Base-by-base conservation (phyloP, 2,329 filamentous ascomycete species). In the Fusarium compactum region DNA sequence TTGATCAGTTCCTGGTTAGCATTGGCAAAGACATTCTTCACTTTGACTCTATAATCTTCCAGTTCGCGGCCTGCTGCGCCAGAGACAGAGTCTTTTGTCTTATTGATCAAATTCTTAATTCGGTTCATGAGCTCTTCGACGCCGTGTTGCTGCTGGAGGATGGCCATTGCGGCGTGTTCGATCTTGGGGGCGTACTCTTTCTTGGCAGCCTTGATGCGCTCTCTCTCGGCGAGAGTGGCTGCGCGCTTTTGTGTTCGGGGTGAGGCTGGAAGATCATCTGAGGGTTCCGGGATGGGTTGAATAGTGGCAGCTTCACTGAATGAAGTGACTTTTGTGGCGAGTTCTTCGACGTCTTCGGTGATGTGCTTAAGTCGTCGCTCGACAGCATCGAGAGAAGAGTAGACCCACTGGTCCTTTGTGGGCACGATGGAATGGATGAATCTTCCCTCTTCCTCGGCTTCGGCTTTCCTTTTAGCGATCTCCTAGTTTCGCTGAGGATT, bases 391-490 rank as follows among this genome's bases (percentile, higher is more conserved):
- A 69, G 40, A 14, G 51, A n/a, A 8, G 52, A 63, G 18, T 50
- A 27, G 10, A 61, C 46, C 63, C 68, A 69, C 44, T 50, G 38
- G 14, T 24, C 44, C 44, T 52, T 65, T n/a, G 62, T 62, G 20
- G 57, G 45, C 20, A 46, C 44, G 18, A 29, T 48, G 14, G 51
- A 47, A 14, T 40, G 65, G 6, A 40, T 14, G 11, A 52, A 52
- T n/a, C 20, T 18, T n/a, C 48, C 14, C 14, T 64, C 46, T 14
- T 54, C 52, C 7, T 40, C 44, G 11, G 38, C 29, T 48, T 45
- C 43, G 7, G 29, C 30, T 6, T 41, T 55, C n/a, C 44, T 45
- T 45, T 40, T 30, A 24, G 63, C 51, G 5, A 34, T 18, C 32
- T 53, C 52, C 16, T 41, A 59, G 18, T 15, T 22, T 12, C 22